These are phyloP conservation scores for Hymenoscyphus repandus DNA, from an alignment of 2,329 filamentous ascomycete species.

Conservation along the genomic window DNA sequence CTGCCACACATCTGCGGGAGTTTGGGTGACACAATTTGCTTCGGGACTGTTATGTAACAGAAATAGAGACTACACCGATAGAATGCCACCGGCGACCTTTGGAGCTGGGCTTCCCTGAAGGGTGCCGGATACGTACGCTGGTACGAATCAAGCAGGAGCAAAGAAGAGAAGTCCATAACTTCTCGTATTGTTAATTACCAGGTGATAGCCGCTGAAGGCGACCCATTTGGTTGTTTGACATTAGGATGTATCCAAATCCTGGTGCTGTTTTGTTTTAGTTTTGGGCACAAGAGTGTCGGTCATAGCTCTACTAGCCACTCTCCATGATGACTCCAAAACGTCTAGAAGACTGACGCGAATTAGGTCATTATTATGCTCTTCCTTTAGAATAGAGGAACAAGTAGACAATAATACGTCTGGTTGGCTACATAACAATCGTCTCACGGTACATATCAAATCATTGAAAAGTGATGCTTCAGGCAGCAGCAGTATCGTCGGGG, in stretches of 20 bases:
- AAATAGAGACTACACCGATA: background rate
- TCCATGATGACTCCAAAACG: too few relatives aligned
- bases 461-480: too few relatives aligned
- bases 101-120: background rate
- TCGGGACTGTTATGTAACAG: background rate
- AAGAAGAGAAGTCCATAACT: background rate
- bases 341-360: too few relatives aligned
- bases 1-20: background rate
- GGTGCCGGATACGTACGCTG: background rate
- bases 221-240: background rate
- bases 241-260: background rate
- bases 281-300: background rate
- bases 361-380: too few relatives aligned
- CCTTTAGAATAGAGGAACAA: too few relatives aligned
- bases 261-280: background rate
- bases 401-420: too few relatives aligned
- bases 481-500: too few relatives aligned
- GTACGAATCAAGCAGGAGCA: background rate
- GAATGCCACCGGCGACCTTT: background rate
- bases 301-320: background rate
- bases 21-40: background rate
- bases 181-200: background rate
- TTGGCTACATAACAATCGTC: too few relatives aligned
- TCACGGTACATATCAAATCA: too few relatives aligned
- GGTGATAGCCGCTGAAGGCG: background rate